Percentiles rank a stretch among this genome's conserved stretches.
phyloP scores from a whole-genome alignment of 805 yeast species.

The Metschnikowia orientalis region DNA sequence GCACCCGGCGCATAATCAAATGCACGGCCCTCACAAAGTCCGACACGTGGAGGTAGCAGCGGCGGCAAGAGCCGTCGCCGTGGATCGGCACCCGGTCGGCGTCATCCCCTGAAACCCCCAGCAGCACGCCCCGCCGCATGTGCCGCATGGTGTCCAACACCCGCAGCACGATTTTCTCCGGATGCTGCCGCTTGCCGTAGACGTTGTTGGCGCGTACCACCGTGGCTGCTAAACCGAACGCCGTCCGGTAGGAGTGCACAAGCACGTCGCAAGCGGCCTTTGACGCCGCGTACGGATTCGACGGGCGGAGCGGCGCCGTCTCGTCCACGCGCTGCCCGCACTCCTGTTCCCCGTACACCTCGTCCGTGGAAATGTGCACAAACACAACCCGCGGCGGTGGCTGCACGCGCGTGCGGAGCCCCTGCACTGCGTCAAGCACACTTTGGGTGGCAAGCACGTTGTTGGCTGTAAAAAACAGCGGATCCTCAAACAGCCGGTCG shows the following conservation, averaged over 20 bases:
- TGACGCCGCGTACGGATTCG: slow-evolving; percentile 55
- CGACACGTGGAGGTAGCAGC: slow-evolving; percentile 43
- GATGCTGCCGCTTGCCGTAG: slow-evolving; percentile 51
- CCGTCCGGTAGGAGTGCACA: slow-evolving; percentile 39
- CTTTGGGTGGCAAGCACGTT: slow-evolving; percentile 47
- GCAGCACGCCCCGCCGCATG: background rate
- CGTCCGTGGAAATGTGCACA: slow-evolving; percentile 53
- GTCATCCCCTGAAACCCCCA: background rate
- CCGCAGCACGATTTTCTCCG: slow-evolving; percentile 47
- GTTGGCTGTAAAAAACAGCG: slow-evolving; percentile 40
- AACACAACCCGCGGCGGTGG: slow-evolving; percentile 11
- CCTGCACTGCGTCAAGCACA: slow-evolving; percentile 37
- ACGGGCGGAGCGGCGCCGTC: slow-evolving; percentile 38
- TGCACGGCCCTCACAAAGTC: slow-evolving; percentile 41
- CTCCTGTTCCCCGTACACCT: slow-evolving; percentile 50
- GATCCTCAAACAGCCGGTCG: slow-evolving; percentile 45
- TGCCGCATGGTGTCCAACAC: slow-evolving; percentile 4
- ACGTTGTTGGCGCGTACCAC: slow-evolving; percentile 48
- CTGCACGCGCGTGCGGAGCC: slow-evolving; percentile 12
- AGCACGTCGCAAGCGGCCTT: slow-evolving; percentile 53
- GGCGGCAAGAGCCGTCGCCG: slow-evolving; percentile 42
- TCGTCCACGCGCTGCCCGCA: slow-evolving; percentile 27
- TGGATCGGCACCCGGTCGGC: slow-evolving; percentile 36
- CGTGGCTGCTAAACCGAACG: slow-evolving; percentile 39
- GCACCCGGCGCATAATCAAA: slow-evolving; percentile 19